Conservation (phyloP, 768 basidiomycete genomes). For the Gloeopeniophorella convolvens region DNA sequence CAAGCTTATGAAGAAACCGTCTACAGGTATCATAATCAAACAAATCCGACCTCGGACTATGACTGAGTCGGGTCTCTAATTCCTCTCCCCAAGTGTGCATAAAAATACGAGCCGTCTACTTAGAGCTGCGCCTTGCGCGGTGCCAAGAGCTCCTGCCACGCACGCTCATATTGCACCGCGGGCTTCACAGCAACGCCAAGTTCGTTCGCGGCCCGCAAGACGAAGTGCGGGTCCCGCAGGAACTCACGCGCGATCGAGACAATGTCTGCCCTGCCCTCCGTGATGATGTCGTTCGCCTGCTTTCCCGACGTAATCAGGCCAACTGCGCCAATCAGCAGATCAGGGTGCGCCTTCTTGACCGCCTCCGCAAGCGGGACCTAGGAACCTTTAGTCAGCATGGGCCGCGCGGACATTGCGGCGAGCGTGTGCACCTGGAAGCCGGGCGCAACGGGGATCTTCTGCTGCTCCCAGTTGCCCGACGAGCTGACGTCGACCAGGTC, state of each 20-base stretch:
- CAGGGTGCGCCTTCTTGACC: slow-evolving; percentile 53
- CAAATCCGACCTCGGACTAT: too few relatives aligned
- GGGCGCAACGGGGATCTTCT: slow-evolving; percentile 49
- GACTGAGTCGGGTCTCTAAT: too few relatives aligned
- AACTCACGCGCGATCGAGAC: slow-evolving; percentile 63
- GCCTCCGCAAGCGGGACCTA: slow-evolving; percentile 65
- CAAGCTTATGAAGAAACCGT: too few relatives aligned
- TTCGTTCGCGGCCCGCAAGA: slow-evolving; percentile 52
- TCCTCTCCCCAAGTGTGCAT: too few relatives aligned
- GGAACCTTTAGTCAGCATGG: neutral
- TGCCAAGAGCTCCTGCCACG: slow-evolving; percentile 39
- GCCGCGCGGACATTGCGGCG: neutral
- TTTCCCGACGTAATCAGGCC: slow-evolving; percentile 63
- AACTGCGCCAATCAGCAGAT: slow-evolving; percentile 53
- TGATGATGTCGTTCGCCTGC: slow-evolving; percentile 55
- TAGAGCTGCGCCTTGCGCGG: slow-evolving; percentile 7
- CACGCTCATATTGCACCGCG: slow-evolving; percentile 67
- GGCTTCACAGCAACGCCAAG: slow-evolving; percentile 60
- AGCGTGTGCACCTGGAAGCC: slow-evolving; percentile 59
- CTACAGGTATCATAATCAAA: too few relatives aligned
- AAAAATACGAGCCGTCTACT: neutral
- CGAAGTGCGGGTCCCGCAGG: slow-evolving; percentile 60
- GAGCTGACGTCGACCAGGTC: slow-evolving; percentile 72
- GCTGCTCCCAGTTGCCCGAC: slow-evolving; percentile 32
- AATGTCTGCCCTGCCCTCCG: slow-evolving; percentile 61